A percentile compares a stretch with the other conserved stretches of the same genome.
Conservation (phyloP, 257 asterid species). For the Cordia subcordata region DNA sequence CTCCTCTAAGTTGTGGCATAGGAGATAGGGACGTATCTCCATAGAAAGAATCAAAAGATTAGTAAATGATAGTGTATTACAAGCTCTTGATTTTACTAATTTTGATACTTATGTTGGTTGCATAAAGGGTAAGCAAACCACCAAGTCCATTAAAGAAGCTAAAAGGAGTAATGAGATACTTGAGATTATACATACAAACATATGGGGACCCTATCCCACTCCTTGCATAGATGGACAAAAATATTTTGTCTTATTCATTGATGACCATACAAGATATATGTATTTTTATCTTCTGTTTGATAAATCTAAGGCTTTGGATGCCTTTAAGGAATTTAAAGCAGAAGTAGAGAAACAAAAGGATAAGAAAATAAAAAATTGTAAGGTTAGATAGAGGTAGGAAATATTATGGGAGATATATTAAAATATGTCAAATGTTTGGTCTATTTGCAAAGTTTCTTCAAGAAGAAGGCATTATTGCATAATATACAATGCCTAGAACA, state of each 20-base stretch:
- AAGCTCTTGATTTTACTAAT: background rate
- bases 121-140: background rate
- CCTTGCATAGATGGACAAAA: background rate
- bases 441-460: background rate
- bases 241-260: slow-evolving; percentile 5
- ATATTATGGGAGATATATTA: slow-evolving; percentile 3
- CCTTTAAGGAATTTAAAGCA: slow-evolving; percentile 4
- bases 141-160: background rate
- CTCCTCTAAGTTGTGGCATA: background rate
- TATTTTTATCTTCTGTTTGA: slow-evolving; percentile 11
- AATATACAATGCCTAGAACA: background rate
- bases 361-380: slow-evolving; percentile 9
- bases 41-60: slow-evolving; percentile 3
- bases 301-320: slow-evolving; percentile 1
- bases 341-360: slow-evolving; percentile 10
- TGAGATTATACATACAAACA: background rate
- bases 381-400: slow-evolving; percentile 13
- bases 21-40: slow-evolving; percentile 4
- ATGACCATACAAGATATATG: slow-evolving; percentile 8
- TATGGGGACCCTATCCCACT: background rate
- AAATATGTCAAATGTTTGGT: background rate
- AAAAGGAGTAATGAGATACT: background rate
- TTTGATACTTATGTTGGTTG: too few species aligned
- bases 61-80: background rate
- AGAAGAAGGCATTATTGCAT: background rate